phyloP scores from a whole-genome alignment of 2,329 filamentous ascomycete species.

The Plectosphaerella plurivora region DNA sequence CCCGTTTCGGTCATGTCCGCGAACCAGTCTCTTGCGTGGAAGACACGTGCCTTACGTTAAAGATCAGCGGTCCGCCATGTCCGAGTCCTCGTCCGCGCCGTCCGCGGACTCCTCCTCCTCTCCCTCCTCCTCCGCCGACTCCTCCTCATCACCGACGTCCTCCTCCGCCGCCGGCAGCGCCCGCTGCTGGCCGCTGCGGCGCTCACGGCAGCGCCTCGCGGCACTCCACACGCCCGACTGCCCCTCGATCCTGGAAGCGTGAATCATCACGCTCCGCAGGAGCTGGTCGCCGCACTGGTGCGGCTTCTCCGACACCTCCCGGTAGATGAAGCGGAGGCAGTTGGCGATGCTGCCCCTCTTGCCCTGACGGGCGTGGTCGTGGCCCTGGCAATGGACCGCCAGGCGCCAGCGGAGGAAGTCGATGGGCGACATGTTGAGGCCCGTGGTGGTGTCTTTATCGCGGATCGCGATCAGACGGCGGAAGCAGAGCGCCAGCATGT shows the following conservation, averaged over 20 bases:
- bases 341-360: slow-evolving; percentile 1
- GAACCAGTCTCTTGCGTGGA: no score
- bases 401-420: slow-evolving; percentile 33
- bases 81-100: no score
- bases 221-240: no score
- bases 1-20: no score
- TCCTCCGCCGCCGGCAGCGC: neutral
- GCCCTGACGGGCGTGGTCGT: slow-evolving; percentile 1
- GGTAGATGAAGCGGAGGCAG: neutral
- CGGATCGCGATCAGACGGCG: slow-evolving; percentile 22
- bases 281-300: slow-evolving; percentile 16
- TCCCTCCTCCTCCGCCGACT: neutral
- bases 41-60: no score
- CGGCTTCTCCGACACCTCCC: neutral
- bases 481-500: slow-evolving; percentile 27
- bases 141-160: neutral
- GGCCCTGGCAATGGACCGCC: slow-evolving; percentile 4
- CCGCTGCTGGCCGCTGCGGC: neutral
- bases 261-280: slow-evolving; percentile 20
- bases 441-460: slow-evolving; percentile 8
- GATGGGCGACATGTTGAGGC: slow-evolving; percentile 28
- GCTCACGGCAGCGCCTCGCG: no score
- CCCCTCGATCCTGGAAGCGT: slow-evolving; percentile 14
- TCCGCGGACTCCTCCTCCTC: neutral
- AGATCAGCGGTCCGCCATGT: no score